Evolutionary conservation across 2,329 filamentous ascomycete genomes (phyloP), one percentile per base, ranked within the genome.

Genomic region (Penicillium sp.): DNA sequence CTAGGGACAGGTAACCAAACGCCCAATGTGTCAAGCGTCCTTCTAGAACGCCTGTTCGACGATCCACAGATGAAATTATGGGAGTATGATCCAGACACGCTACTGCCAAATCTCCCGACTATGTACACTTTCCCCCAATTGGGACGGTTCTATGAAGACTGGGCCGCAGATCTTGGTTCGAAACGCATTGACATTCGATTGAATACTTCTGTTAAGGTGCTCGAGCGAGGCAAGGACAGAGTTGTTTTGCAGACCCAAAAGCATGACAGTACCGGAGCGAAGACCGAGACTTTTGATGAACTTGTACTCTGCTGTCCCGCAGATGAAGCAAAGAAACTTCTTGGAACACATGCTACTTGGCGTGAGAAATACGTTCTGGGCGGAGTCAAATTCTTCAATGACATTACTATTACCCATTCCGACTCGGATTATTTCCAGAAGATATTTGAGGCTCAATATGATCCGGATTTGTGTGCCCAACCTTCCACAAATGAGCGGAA

Each of bases 1-100:
- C 75, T 90, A 0, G 87, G 87, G 0, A 90, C 87, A 0, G 86
- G 87, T 1, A 90, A 90, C 59, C 85, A 88, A 61, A 87, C 87
- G 0, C 83, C 86, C 0, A 84, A 89, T 57, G 86, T 90, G 0
- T 84, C 87, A 0, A 82, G 80, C 39, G 85, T 86, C 23, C 84
- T 90, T 31, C 75, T 90, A 4, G 82, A 85, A 64, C 72, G 82
- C 4, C 68, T 86, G 0, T 85, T 83, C 46, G 74, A 82, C 52
- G 80, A 82, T 51, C 80, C 81, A 0, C 81, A 81, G 49, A 81
- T 83, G 76, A 80, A 79, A 54, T 72, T 85, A 8, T 85, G 82
- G 82, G 73, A 81, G 26, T 85, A 83, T 57, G 81, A 84, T 46
- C 62, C 74, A 0, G 75, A 81, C 42, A 82, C 78, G 0, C 69